phyloP scores from a whole-genome alignment of 805 yeast species.

The Candida krabiensis region DNA sequence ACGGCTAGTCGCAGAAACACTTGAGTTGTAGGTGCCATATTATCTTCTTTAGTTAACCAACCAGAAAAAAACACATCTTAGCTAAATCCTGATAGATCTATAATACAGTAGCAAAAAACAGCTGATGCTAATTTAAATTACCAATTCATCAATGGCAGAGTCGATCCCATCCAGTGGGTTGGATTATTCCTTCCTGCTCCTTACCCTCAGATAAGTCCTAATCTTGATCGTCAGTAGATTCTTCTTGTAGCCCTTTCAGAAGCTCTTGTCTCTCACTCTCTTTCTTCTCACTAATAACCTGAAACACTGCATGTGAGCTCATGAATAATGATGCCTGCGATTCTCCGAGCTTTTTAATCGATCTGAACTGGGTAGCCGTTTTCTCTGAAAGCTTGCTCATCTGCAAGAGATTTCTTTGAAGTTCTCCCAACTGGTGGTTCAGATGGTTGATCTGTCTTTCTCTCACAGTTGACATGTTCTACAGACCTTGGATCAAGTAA shows the following conservation, averaged over 20 bases:
- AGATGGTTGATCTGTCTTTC: conserved; percentile 21
- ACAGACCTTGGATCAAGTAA: neutral
- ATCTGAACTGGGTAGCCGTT: conserved; percentile 27
- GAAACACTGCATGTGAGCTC: conserved; percentile 32
- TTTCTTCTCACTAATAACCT: conserved; percentile 26
- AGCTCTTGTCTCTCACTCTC: conserved; percentile 19
- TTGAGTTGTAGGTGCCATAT: too few species aligned
- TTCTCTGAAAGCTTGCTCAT: conserved; percentile 21
- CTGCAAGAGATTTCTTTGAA: conserved; percentile 23
- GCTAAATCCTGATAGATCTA: too few species aligned
- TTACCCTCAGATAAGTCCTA: too few species aligned
- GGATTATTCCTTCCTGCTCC: too few species aligned
- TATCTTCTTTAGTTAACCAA: too few species aligned
- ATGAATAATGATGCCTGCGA: conserved; percentile 31
- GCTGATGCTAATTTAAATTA: too few species aligned
- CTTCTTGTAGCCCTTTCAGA: conserved; percentile 12
- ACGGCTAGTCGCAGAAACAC: too few species aligned
- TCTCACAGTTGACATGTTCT: conserved; percentile 15
- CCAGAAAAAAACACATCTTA: too few species aligned
- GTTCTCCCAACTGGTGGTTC: conserved; percentile 22
- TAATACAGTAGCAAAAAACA: too few species aligned
- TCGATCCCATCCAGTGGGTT: too few species aligned
- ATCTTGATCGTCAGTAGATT: too few species aligned
- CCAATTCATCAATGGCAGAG: too few species aligned
- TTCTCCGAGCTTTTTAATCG: conserved; percentile 26